Base-by-base conservation (phyloP, 768 basidiomycete species). In the Termitomyces sp. region DNA sequence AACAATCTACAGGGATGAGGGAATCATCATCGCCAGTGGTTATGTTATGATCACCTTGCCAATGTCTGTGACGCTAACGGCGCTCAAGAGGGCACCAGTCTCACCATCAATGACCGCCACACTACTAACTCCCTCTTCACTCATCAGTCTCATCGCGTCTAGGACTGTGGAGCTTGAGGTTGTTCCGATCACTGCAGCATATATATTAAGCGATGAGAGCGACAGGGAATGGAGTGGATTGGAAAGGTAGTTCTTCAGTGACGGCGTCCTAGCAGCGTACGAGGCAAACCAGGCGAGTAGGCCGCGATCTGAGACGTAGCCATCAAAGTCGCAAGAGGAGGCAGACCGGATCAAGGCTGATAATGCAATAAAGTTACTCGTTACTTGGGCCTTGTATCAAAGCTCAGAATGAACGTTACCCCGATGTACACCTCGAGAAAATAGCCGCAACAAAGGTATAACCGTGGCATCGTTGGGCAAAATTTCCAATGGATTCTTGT, bases 91-190 rank as follows among this genome's bases (percentile, higher is more conserved):
- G 44, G 70, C 76, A 4, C 86, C 83, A 3, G 68, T 75, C 30
- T 82, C 83, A 47, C 86, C 84, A 45, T 89, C 86, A 5, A 89
- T 67, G 4, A 92, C 86, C 16, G 90, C 91, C 44, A 91, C 76
- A 62, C 87, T 91, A 65, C 89, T 91, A 25, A 93, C 89, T 23
- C 91, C 91, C 64, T 88, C 81, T 58, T 90, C 88, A 63, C 88
- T 90, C 90, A 93, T 91, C 28, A 88, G 74, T 57, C 77, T 82
- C 91, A 93, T 93, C 5, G 89, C 89, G 66, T 90, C 86, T 49
- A 91, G 72, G 25, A 91, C 85, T 19, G 79, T 79, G 2, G 82
- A 80, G 16, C 74, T 76, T 43, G 87, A 82, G 5, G 77, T 77
- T 5, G 83, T 73, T 7, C 88, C 80, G 9, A 92, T 75, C 17